These are phyloP conservation scores for Monilinia fructigena DNA, from an alignment of 2,329 filamentous ascomycete genomes.

Conservation along the genomic window DNA sequence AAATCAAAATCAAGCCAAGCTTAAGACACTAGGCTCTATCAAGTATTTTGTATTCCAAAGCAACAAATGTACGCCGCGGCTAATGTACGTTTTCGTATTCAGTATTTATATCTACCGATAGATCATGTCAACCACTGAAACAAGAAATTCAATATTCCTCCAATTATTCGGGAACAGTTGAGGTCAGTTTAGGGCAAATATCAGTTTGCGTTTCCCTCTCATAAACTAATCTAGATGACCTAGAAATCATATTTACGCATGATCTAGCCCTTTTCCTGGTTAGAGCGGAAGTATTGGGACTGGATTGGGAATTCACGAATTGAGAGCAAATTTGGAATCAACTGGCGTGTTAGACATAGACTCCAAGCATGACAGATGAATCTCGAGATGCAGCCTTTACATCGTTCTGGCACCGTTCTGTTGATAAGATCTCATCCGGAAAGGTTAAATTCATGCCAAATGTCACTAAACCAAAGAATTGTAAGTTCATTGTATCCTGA, in stretches of 20 bases:
- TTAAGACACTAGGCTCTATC: constrained; percentile 7
- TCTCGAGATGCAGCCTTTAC: constrained; percentile 19
- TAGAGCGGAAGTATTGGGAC: neutral
- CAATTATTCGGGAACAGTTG: no score
- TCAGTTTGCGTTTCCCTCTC: neutral
- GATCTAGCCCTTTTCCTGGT: neutral
- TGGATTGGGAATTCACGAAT: neutral
- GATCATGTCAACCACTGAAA: neutral
- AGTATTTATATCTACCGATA: neutral
- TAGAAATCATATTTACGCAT: neutral
- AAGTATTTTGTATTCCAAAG: constrained; percentile 11
- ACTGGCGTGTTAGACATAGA: neutral
- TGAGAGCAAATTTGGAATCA: neutral
- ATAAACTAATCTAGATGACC: neutral
- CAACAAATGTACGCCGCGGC: neutral
- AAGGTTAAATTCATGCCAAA: constrained; percentile 25
- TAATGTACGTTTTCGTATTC: neutral
- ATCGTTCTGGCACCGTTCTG: constrained; percentile 25
- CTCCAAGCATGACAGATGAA: constrained; percentile 4
- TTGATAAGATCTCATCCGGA: constrained; percentile 23
- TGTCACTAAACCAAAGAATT: constrained; percentile 6
- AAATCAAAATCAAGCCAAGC: neutral
- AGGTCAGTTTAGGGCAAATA: neutral
- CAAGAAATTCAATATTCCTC: neutral
- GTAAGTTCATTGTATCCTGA: neutral